phyloP scores from a whole-genome alignment of 2,329 filamentous ascomycete genomes.

The Fusarium circinatum region DNA sequence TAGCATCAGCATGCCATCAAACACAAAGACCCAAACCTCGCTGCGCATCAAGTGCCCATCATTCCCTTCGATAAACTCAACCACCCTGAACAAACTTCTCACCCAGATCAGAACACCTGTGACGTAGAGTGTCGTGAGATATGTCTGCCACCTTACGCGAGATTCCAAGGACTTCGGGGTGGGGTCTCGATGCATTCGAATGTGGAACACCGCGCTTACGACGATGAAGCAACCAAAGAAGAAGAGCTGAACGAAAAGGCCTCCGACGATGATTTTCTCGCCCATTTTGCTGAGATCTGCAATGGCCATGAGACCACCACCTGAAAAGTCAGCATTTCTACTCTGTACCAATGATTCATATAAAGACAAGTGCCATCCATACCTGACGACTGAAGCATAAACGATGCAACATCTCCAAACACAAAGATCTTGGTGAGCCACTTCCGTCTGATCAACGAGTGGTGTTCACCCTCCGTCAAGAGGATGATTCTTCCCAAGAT shows the following conservation, averaged over 20 bases:
- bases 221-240: constrained; percentile 65
- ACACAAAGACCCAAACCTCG: constrained; percentile 51
- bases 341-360: no score
- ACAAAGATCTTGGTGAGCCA: constrained; percentile 64
- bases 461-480: constrained; percentile 50
- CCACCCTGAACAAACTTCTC: constrained; percentile 54
- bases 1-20: constrained; percentile 52
- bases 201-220: constrained; percentile 58
- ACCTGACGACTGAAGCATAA: constrained; percentile 47
- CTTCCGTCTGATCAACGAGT: constrained; percentile 53
- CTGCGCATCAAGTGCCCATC: constrained; percentile 47
- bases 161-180: constrained; percentile 17
- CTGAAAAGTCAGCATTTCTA: constrained; percentile 9
- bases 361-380: not conserved
- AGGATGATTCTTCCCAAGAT: constrained; percentile 54
- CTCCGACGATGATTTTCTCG: constrained; percentile 61
- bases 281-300: constrained; percentile 46
- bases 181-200: constrained; percentile 32
- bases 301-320: constrained; percentile 40
- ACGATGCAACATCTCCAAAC: constrained; percentile 59
- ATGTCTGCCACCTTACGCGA: constrained; percentile 47
- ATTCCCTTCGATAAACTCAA: constrained; percentile 55
- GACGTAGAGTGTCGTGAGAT: constrained; percentile 43
- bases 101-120: constrained; percentile 51
- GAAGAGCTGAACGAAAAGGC: constrained; percentile 65